These are phyloP conservation scores for Suillus occidentalis DNA, from an alignment of 768 basidiomycete species.

Conservation along the genomic window DNA sequence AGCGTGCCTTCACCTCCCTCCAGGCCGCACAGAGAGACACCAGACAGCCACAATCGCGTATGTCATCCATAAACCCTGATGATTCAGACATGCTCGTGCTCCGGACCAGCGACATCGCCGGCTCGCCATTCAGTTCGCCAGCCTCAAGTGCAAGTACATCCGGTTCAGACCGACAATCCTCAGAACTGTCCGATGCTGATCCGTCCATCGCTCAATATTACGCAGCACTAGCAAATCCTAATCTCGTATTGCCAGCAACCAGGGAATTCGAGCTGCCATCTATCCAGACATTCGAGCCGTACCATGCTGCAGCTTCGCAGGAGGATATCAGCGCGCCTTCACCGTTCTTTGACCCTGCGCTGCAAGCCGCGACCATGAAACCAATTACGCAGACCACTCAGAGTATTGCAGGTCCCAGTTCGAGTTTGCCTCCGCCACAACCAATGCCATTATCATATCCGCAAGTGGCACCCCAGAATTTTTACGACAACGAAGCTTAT, in stretches of 20 bases:
- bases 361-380: not conserved
- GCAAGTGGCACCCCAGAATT: not conserved
- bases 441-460: conserved; percentile 2
- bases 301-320: not conserved
- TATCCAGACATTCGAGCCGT: not conserved
- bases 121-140: conserved; percentile 33
- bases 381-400: not conserved
- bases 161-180: not conserved
- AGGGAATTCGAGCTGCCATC: conserved; percentile 9
- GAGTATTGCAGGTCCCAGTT: conserved; percentile 1
- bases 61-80: conserved; percentile 7
- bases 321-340: conserved; percentile 4
- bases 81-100: conserved; percentile 38
- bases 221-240: conserved; percentile 3
- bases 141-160: conserved; percentile 15
- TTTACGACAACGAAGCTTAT: not conserved
- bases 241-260: conserved; percentile 8
- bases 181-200: conserved; percentile 2
- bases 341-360: conserved; percentile 5
- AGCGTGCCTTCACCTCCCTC: conserved; percentile 36
- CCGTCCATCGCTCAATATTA: conserved; percentile 7
- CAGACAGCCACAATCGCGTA: not conserved
- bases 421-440: conserved; percentile 3
- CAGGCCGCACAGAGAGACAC: conserved; percentile 24
- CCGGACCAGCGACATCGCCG: conserved; percentile 36